Percentiles rank a stretch among this genome's conserved stretches.
phyloP scores from a whole-genome alignment of 2,329 filamentous ascomycete genomes.

The Ampelomyces quisqualis region DNA sequence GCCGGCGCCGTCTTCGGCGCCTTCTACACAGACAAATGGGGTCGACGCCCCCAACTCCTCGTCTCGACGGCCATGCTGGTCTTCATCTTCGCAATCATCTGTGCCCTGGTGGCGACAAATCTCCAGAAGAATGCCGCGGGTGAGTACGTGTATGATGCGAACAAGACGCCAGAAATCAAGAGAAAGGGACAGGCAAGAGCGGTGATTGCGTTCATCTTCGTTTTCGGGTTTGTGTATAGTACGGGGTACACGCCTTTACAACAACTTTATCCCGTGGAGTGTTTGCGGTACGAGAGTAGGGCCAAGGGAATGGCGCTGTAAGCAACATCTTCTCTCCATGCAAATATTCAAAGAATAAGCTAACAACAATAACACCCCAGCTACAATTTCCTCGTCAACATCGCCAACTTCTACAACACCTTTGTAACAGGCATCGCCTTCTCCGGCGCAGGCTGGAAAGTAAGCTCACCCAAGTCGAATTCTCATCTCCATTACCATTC shows the following conservation, averaged over 20 bases:
- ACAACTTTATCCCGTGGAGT: constrained; percentile 53
- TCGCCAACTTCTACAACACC: constrained; percentile 50
- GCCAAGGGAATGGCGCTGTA: constrained; percentile 52
- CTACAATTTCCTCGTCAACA: constrained; percentile 51
- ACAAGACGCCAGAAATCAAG: constrained; percentile 40
- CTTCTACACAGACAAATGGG: constrained; percentile 49
- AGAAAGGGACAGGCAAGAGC: constrained; percentile 41
- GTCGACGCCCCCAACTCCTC: constrained; percentile 50
- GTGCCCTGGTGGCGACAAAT: constrained; percentile 46
- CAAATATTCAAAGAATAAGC: too few relatives aligned
- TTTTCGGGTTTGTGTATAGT: constrained; percentile 46
- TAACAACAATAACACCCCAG: too few relatives aligned
- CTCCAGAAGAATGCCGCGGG: constrained; percentile 29
- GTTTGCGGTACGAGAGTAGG: constrained; percentile 49
- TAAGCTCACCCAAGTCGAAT: too few relatives aligned
- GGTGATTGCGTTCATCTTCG: constrained; percentile 49
- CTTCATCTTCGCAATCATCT: constrained; percentile 47
- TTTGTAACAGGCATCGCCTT: constrained; percentile 49
- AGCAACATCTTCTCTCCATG: background rate
- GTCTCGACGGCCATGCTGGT: constrained; percentile 47
- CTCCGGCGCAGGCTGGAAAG: constrained; percentile 42
- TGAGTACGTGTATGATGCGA: constrained; percentile 20
- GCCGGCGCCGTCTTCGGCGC: constrained; percentile 49
- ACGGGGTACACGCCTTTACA: constrained; percentile 50
- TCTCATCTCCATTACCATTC: constrained; percentile 3